Evolutionary conservation across 371 early-diverging fungal species (phyloP).

Genomic region (Apophysomyces ossiformis): DNA sequence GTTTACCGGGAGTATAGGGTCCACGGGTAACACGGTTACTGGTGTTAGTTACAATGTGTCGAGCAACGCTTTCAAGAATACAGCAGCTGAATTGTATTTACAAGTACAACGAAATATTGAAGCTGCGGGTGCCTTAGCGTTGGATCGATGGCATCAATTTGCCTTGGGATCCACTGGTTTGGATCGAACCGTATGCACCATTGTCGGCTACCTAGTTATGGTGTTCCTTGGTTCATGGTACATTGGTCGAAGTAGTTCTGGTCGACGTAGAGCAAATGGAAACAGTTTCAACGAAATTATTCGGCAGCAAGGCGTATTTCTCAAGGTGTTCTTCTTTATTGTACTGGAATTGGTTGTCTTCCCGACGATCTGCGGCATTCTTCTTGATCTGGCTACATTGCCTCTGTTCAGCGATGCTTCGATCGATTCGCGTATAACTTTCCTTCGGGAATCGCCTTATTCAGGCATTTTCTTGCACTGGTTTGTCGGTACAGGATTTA

Average conservation of each 20-base stretch:
- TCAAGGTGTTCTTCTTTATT: conserved; percentile 81
- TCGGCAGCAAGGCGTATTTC: conserved; percentile 63
- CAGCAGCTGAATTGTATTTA: not conserved
- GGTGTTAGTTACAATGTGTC: not conserved
- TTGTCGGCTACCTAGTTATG: conserved; percentile 53
- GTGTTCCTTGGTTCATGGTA: conserved; percentile 57
- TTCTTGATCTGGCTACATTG: conserved; percentile 84
- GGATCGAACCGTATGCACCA: conserved; percentile 54
- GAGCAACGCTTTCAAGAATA: not conserved
- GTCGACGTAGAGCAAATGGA: conserved; percentile 10
- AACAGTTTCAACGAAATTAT: conserved; percentile 53
- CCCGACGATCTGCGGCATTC: conserved; percentile 85
- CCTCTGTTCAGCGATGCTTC: conserved; percentile 76
- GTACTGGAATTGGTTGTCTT: conserved; percentile 85
- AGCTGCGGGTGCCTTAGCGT: conserved; percentile 12
- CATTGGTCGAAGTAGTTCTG: conserved; percentile 33
- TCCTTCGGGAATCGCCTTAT: conserved; percentile 67
- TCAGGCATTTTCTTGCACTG: conserved; percentile 83
- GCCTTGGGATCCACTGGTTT: conserved; percentile 46
- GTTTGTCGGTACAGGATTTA: conserved; percentile 91
- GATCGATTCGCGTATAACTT: conserved; percentile 59
- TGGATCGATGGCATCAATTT: conserved; percentile 54
- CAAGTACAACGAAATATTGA: conserved; percentile 32
- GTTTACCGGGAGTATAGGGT: not conserved
- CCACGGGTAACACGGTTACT: not conserved